A percentile compares a stretch with the other conserved stretches of the same genome.
Conservation (phyloP, 2,329 filamentous ascomycete genomes). For the Epichloe festucae region DNA sequence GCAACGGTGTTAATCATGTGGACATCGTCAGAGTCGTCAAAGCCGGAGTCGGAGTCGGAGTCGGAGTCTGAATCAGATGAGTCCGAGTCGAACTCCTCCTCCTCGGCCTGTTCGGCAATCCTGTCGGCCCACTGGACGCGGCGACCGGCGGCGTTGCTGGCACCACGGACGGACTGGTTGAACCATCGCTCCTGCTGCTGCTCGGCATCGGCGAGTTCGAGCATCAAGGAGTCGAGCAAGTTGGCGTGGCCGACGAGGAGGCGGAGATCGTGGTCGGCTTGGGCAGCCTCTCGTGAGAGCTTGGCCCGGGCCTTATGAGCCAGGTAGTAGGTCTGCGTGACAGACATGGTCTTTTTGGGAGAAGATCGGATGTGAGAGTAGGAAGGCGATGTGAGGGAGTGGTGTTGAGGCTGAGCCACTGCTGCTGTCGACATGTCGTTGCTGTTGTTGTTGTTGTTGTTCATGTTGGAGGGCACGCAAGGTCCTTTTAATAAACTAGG, state of each 20-base stretch:
- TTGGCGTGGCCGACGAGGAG: conserved; percentile 96
- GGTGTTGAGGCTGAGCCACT: conserved; percentile 13
- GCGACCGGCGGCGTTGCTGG: conserved; percentile 47
- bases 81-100: conserved; percentile 54
- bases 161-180: conserved; percentile 82
- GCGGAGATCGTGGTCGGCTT: conserved; percentile 85
- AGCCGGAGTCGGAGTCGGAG: conserved; percentile 28
- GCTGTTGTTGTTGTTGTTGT: conserved; percentile 5
- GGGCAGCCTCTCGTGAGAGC: conserved; percentile 84
- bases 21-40: conserved; percentile 39
- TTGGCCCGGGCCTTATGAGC: conserved; percentile 93
- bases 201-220: conserved; percentile 82
- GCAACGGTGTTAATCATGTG: conserved; percentile 39
- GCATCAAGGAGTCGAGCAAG: conserved; percentile 91
- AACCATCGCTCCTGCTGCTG: conserved; percentile 95
- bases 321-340: conserved; percentile 97
- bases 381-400: conserved; percentile 8
- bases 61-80: conserved; percentile 34
- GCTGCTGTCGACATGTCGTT: conserved; percentile 16
- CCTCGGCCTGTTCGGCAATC: conserved; percentile 58
- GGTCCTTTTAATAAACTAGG: conserved; percentile 1
- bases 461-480: conserved; percentile 6
- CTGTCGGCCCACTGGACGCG: conserved; percentile 83
- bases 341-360: conserved; percentile 78
- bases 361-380: conserved; percentile 19